Percentiles rank a stretch among this genome's conserved stretches.
Evolutionary conservation across 345 rosid species (phyloP).

Genomic region (Eucalyptus caleyi): DNA sequence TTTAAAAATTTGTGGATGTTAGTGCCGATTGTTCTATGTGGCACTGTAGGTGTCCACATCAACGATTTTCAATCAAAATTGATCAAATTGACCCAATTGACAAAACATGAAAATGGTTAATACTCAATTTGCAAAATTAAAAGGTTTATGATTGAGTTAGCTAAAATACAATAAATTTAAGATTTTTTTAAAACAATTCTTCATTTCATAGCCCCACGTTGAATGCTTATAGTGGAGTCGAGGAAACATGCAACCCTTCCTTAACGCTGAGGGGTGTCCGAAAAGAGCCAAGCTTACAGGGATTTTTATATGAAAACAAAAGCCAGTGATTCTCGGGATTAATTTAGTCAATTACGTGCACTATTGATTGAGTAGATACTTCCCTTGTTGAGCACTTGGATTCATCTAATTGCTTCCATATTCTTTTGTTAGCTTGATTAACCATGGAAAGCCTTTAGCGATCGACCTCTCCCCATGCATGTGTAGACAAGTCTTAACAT

Average conservation of each 20-base stretch:
- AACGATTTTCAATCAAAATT: not conserved
- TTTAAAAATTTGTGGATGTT: not conserved
- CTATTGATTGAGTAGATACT: not conserved
- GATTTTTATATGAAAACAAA: not conserved
- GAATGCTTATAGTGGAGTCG: not conserved
- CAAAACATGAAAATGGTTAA: accelerated
- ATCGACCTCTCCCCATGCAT: not conserved
- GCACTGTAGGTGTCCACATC: accelerated
- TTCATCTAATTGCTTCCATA: not conserved
- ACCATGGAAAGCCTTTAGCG: not conserved
- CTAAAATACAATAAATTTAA: accelerated
- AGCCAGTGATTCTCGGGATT: not conserved
- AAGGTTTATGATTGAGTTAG: accelerated
- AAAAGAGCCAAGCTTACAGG: not conserved
- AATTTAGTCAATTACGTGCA: not conserved
- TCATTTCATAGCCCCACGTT: not conserved
- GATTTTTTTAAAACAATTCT: too few species aligned
- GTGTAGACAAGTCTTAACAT: not conserved
- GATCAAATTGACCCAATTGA: accelerated
- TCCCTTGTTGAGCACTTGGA: not conserved
- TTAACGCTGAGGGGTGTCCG: not conserved
- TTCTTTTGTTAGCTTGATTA: not conserved
- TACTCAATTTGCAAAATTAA: accelerated
- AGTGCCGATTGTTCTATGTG: accelerated
- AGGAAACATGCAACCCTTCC: not conserved